Evolutionary conservation across 768 basidiomycete species (phyloP), one percentile per base, ranked within the genome.

Genomic region (Pleurotus pulmonarius): DNA sequence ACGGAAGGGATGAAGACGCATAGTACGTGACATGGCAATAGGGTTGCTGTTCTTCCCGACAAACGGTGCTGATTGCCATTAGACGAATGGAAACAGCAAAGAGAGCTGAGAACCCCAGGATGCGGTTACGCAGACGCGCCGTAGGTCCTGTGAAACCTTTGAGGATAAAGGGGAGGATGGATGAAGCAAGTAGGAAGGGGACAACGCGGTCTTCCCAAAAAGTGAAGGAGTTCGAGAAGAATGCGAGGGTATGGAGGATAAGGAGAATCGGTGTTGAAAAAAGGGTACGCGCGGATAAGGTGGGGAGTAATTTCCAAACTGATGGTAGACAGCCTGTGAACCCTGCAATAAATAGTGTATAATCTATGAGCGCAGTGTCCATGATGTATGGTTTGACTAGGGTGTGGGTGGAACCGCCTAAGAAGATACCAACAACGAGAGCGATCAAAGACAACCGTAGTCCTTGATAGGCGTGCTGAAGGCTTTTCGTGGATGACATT

Each of bases 171-270:
- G 86, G 85, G 9, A 83, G 70, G 38, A 93, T 72, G 29, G 83
- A 88, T 38, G 81, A 82, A 44, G 86, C 66, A 58, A 87, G 73
- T 54, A 98, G 79, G 78, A 86, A 95, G 6, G 85, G 82, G 9
- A 89, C 77, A 55, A 92, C 75, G 29, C 82, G 81, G 67, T 98
- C 95, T 79, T 99, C 97, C 94, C 94, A 98, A 69, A 98, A 83
- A n/a, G 91, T 92, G 75, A 92, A 96, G 0, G 94, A 97, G 74
- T 98, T 98, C 22, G 94, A 96, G 13, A 88, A 81, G 70, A 96
- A 96, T 5, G 87, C 75, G 3, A 88, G 54, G 1, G 86, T 70
- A 63, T 98, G 94, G 2, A 93, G 74, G 56, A 83, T 56, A 55
- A 88, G 78, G 34, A 85, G 48, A 29, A 89, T 59, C 1, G 79